Conservation (phyloP, 2,329 filamentous ascomycete species). For the Exophiala sp. region DNA sequence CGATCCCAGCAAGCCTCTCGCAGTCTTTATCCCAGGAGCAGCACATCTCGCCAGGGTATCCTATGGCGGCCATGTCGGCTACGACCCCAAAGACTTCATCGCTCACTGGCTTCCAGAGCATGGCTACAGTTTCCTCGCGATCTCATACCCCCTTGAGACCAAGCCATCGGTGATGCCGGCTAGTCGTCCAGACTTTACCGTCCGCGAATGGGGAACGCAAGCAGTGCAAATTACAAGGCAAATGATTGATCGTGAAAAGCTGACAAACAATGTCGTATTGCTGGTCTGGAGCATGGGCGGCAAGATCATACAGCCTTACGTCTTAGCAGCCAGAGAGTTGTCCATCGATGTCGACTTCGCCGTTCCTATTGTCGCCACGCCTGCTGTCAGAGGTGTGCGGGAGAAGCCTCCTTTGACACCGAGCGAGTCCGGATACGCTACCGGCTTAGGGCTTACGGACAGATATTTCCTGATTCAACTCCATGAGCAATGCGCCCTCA, state of each 20-base stretch:
- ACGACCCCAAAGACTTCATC: constrained; percentile 1
- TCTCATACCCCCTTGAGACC: constrained; percentile 4
- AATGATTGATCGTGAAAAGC: background rate
- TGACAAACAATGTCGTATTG: background rate
- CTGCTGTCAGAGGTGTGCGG: background rate
- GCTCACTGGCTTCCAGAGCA: background rate
- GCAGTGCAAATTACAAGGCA: background rate
- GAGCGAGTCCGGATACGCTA: background rate
- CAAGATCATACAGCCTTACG: constrained; percentile 2
- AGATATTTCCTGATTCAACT: background rate
- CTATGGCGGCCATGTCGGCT: background rate
- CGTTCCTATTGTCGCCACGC: background rate
- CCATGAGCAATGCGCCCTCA: background rate
- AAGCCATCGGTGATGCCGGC: background rate
- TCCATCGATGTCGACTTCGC: background rate
- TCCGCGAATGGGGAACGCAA: constrained; percentile 1
- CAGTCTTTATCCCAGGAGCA: constrained; percentile 2
- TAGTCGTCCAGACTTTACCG: background rate
- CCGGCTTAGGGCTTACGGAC: background rate
- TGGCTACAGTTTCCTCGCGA: constrained; percentile 2
- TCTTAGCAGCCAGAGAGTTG: background rate
- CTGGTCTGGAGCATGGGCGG: constrained; percentile 6
- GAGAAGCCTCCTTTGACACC: background rate
- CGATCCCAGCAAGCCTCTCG: background rate
- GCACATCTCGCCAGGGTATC: constrained; percentile 6